phyloP scores from a whole-genome alignment of 345 rosid species.

The Eucalyptus erythrocorys region DNA sequence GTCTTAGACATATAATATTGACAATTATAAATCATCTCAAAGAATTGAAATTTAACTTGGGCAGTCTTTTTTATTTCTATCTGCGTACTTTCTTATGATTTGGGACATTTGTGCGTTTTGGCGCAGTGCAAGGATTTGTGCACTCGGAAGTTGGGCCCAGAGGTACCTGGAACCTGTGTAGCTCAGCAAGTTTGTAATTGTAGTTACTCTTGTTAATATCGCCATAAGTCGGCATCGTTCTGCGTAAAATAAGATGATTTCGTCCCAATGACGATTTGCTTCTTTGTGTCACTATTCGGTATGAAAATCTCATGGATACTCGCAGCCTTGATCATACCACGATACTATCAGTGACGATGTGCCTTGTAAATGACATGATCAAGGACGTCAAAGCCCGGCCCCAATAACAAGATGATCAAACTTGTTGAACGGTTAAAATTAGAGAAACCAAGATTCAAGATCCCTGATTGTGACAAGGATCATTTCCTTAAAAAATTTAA shows the following conservation, averaged over 20 bases:
- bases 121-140: neutral
- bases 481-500: too few relatives aligned
- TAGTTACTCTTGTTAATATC: neutral
- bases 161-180: neutral
- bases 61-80: neutral
- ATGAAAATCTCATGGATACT: neutral
- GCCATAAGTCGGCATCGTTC: neutral
- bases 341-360: too few relatives aligned
- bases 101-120: neutral
- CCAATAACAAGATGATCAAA: neutral
- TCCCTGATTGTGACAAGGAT: too few relatives aligned
- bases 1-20: too few relatives aligned
- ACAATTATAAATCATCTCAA: too few relatives aligned
- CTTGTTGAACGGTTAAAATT: too few relatives aligned
- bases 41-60: neutral
- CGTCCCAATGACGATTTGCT: neutral
- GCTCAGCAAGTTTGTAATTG: neutral
- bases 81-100: too few relatives aligned
- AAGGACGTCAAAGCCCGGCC: neutral
- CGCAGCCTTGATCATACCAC: too few relatives aligned
- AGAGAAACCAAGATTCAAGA: too few relatives aligned
- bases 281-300: neutral
- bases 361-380: neutral
- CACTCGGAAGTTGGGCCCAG: neutral
- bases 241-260: neutral